These are phyloP conservation scores for Fusarium buharicum DNA, from an alignment of 2,329 filamentous ascomycete species.

Conservation along the genomic window DNA sequence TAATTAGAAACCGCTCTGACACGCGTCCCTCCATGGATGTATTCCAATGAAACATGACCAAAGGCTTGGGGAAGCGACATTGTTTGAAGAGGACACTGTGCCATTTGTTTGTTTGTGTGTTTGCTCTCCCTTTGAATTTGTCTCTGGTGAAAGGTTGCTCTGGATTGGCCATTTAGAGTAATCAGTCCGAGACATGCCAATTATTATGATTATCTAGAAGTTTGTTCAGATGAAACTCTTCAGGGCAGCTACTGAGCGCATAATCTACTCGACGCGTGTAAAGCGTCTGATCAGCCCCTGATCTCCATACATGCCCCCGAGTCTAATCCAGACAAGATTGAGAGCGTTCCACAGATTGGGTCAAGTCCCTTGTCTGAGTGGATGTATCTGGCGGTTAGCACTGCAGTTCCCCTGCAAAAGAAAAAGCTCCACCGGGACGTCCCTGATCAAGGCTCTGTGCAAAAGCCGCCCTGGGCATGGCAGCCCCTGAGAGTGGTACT, in stretches of 20 bases:
- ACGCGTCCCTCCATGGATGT: conserved; percentile 39
- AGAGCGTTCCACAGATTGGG: background rate
- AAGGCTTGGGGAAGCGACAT: conserved; percentile 1
- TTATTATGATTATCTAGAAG: too few relatives aligned
- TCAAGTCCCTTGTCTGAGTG: background rate
- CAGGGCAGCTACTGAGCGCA: background rate
- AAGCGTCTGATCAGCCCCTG: conserved; percentile 30
- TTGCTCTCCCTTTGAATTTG: conserved; percentile 24
- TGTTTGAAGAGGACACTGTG: conserved; percentile 21
- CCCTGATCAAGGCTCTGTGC: conserved; percentile 26
- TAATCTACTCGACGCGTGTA: conserved; percentile 24
- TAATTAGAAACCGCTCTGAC: conserved; percentile 40
- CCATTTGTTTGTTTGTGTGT: background rate
- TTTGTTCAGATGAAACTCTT: too few relatives aligned
- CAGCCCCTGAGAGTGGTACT: conserved; percentile 32
- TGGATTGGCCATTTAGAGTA: conserved; percentile 8
- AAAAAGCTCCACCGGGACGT: conserved; percentile 18
- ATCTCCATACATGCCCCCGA: conserved; percentile 7
- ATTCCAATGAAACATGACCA: conserved; percentile 28
- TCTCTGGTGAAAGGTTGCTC: background rate
- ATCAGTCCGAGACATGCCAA: conserved; percentile 14
- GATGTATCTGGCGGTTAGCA: background rate
- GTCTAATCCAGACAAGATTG: conserved; percentile 13
- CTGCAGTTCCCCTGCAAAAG: too few relatives aligned
- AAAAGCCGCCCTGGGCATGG: conserved; percentile 16